phyloP scores from a whole-genome alignment of 306 rosid species.

The Luffa aegyptiaca region DNA sequence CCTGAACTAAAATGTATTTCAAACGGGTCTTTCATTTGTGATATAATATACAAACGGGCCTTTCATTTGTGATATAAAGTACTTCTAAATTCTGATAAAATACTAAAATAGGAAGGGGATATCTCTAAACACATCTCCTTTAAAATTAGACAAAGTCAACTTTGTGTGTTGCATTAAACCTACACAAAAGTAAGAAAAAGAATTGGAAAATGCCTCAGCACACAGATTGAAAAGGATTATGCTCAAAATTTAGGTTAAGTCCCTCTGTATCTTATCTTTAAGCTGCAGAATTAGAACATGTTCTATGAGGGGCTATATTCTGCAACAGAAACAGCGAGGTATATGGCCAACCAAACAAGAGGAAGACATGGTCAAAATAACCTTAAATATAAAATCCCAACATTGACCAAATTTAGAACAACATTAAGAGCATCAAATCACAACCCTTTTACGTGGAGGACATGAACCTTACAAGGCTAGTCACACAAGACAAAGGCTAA shows the following conservation, averaged over 20 bases:
- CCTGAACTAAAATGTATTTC: too few species aligned
- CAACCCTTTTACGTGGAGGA: background rate
- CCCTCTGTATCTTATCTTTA: background rate
- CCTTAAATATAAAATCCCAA: background rate
- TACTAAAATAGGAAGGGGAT: background rate
- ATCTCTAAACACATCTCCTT: background rate
- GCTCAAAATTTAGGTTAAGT: background rate
- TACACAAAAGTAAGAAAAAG: too few species aligned
- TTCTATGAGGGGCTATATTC: background rate
- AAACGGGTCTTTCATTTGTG: too few species aligned
- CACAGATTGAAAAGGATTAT: background rate
- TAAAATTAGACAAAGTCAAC: background rate
- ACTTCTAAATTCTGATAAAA: too few species aligned
- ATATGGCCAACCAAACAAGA: background rate
- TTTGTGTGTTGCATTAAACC: background rate
- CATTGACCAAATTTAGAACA: constrained; percentile 6
- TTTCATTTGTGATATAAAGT: too few species aligned
- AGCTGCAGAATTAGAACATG: background rate
- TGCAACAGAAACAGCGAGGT: background rate
- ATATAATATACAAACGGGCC: too few species aligned
- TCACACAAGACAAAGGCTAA: background rate
- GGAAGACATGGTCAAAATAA: constrained; percentile 6
- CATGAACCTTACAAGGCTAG: background rate
- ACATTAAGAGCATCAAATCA: background rate
- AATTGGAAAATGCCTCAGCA: background rate